Percentiles rank a stretch among this genome's conserved stretches.
Conservation (phyloP, 129 eudicot genomes). For the Saussurea involucrata region DNA sequence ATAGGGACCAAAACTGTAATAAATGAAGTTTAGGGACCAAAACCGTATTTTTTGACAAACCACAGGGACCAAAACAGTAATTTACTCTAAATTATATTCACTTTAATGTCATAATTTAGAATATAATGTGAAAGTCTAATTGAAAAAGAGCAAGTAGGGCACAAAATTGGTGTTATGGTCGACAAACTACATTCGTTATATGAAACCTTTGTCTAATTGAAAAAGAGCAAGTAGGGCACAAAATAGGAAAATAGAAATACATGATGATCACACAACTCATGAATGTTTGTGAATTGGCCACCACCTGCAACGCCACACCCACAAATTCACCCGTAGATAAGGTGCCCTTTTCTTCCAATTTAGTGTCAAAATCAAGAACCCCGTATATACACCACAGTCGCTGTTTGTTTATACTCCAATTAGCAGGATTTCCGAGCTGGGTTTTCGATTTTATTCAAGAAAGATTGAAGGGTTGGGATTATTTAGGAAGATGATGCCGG, state of each 20-base stretch:
- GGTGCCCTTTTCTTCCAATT: slow-evolving; percentile 27
- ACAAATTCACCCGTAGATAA: slow-evolving; percentile 35
- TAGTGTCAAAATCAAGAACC: slow-evolving; percentile 13
- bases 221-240: background rate
- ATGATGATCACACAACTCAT: slow-evolving; percentile 24
- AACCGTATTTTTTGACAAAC: too few species aligned
- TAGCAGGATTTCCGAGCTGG: slow-evolving; percentile 30
- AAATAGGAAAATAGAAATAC: background rate
- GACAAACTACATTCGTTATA: too few species aligned
- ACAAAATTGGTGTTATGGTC: too few species aligned
- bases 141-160: too few species aligned
- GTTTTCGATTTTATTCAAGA: slow-evolving; percentile 27
- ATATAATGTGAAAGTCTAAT: too few species aligned
- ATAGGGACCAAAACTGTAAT: too few species aligned
- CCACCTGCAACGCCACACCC: slow-evolving; percentile 30
- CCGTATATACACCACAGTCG: background rate
- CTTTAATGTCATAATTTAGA: too few species aligned
- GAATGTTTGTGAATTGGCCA: slow-evolving; percentile 35
- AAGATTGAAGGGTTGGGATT: slow-evolving; percentile 18
- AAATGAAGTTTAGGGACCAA: too few species aligned
- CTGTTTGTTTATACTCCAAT: slow-evolving; percentile 10
- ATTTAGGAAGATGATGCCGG: slow-evolving; percentile 58
- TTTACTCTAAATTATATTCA: too few species aligned
- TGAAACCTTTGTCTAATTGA: too few species aligned
- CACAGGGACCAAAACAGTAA: too few species aligned